Evolutionary conservation across 345 rosid genomes (phyloP), one percentile per base, ranked within the genome.

Genomic region (Balakata baccata): DNA sequence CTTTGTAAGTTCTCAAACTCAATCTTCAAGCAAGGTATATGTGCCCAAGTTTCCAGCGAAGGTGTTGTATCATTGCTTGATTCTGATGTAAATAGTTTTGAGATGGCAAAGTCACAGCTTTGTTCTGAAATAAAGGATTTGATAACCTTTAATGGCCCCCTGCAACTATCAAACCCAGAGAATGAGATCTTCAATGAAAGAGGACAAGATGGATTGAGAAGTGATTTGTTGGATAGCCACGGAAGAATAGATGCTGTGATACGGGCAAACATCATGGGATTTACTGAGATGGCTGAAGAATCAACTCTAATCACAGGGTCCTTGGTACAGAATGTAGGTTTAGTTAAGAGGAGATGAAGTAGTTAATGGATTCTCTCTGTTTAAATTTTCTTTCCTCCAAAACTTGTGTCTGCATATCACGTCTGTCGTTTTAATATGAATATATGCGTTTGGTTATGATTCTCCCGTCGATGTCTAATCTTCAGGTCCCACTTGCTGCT

Each of bases 271-370:
- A 6, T 87, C 17, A 41, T 50, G 60, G 85, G 69, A 22, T 83
- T 83, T 45, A 46, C 69, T 3, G 25, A 74, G 51, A 59, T n/a
- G 34, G 62, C 77, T 64, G 16, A 50, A 68, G 85, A 73, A 37
- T 52, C 72, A 64, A 43, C 71, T 65, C 51, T 63, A 20, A 25
- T 12, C 3, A 18, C n/a, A 34, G 64, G 23, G 22, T 38, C 74
- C 17, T 25, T 67, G 7, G 25, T 16, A 7, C 73, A 69, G 45
- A 72, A 43, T 68, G 50, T 45, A 4, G 73, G 83, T 76, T 76
- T 85, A 57, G 76, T 81, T 37, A 85, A 68, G 84, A 83, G 90
- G 77, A 66, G 71, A 80, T 78, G 74, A 80, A 68, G 65, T 70
- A 45, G 59, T 34, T 22, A 22, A 18, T 16, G 13, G 12, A 3